These are phyloP conservation scores for Acidomyces sp. DNA, from an alignment of 495 filamentous ascomycete genomes.

Conservation along the genomic window DNA sequence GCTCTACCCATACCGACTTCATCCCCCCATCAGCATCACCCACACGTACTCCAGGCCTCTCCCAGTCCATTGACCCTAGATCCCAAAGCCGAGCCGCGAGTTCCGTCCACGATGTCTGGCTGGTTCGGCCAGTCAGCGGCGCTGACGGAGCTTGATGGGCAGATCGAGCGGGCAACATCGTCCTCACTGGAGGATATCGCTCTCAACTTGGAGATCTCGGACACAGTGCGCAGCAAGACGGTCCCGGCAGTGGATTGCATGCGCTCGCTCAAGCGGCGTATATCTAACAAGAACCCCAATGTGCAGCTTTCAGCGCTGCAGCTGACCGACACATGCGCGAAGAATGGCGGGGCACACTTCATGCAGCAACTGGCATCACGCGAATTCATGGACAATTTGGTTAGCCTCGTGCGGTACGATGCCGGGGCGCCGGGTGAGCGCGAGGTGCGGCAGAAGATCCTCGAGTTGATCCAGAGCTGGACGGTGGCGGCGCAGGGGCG, in stretches of 20 bases:
- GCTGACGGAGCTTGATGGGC: slow-evolving; percentile 57
- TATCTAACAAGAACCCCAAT: slow-evolving; percentile 94
- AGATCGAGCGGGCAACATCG: slow-evolving; percentile 86
- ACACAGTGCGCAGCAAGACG: slow-evolving; percentile 89
- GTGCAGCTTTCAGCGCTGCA: slow-evolving; percentile 85
- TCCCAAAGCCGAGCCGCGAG: background rate
- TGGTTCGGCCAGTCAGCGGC: slow-evolving; percentile 84
- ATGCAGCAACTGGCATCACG: slow-evolving; percentile 86
- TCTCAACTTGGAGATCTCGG: slow-evolving; percentile 91
- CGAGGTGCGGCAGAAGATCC: slow-evolving; percentile 76
- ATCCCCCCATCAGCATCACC: too few species aligned
- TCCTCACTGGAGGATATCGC: slow-evolving; percentile 95
- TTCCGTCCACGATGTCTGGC: slow-evolving; percentile 51
- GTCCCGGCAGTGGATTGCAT: slow-evolving; percentile 95
- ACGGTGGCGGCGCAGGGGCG: slow-evolving; percentile 79
- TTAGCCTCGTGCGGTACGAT: slow-evolving; percentile 59
- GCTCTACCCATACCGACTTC: too few species aligned
- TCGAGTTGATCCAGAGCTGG: slow-evolving; percentile 91
- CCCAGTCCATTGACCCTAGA: too few species aligned
- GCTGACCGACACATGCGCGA: slow-evolving; percentile 95
- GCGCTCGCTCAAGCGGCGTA: slow-evolving; percentile 82
- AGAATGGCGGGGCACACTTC: slow-evolving; percentile 96
- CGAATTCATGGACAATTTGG: slow-evolving; percentile 96
- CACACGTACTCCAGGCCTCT: too few species aligned
- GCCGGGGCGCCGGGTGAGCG: slow-evolving; percentile 42